phyloP scores from a whole-genome alignment of 257 asterid genomes.

The Plantago elongata region DNA sequence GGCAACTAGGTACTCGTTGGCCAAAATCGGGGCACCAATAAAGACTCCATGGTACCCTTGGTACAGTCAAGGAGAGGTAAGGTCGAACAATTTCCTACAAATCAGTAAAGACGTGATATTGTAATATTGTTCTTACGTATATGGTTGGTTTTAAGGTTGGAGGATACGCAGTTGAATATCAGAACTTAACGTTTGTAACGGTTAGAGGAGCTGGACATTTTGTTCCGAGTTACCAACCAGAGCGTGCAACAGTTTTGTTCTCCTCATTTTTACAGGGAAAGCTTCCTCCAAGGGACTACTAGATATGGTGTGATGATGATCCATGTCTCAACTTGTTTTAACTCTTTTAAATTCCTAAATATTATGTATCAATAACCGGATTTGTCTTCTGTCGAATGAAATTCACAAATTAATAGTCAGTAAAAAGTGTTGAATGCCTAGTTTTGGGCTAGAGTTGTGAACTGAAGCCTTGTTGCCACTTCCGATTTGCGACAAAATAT shows the following conservation, averaged over 20 bases:
- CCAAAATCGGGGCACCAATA: conserved; percentile 23
- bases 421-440: too few species aligned
- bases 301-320: background rate
- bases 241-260: conserved; percentile 32
- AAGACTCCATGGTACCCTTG: conserved; percentile 40
- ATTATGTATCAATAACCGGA: too few species aligned
- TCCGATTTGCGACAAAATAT: too few species aligned
- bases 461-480: too few species aligned
- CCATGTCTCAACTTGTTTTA: too few species aligned
- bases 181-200: conserved; percentile 38
- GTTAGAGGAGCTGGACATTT: conserved; percentile 55
- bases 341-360: too few species aligned
- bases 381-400: too few species aligned
- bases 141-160: conserved; percentile 35
- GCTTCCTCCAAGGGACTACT: conserved; percentile 29
- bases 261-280: conserved; percentile 38
- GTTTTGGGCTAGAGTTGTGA: too few species aligned
- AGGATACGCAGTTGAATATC: conserved; percentile 44
- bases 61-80: conserved; percentile 32
- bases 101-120: too few species aligned
- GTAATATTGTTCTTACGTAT: background rate
- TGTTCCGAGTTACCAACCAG: conserved; percentile 55
- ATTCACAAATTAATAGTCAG: too few species aligned
- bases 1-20: conserved; percentile 28
- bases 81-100: background rate